Evolutionary conservation across 2,329 filamentous ascomycete genomes (phyloP).

Genomic region (Penicillium sp.): DNA sequence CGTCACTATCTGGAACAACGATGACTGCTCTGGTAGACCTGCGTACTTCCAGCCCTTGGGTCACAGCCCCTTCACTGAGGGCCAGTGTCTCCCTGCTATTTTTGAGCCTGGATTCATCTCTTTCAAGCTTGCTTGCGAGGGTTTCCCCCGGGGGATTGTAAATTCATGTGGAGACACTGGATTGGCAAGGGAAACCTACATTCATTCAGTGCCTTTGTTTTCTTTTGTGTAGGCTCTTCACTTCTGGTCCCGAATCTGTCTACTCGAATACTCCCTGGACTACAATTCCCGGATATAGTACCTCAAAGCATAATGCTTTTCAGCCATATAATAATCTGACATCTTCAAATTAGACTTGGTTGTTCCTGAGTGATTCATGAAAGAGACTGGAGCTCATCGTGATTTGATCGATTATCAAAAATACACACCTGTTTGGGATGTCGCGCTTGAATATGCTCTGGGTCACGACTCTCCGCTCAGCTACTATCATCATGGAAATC

Average conservation of each 20-base stretch:
- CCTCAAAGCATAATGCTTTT: background rate
- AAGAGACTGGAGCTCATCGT: too few relatives aligned
- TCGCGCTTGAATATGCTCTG: too few relatives aligned
- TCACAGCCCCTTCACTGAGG: constrained; percentile 13
- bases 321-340: background rate
- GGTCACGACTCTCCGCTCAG: too few relatives aligned
- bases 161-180: background rate
- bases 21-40: constrained; percentile 19
- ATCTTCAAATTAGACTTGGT: constrained; percentile 1
- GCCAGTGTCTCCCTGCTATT: constrained; percentile 20
- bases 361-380: background rate
- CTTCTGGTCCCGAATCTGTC: background rate
- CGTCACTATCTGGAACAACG: constrained; percentile 24
- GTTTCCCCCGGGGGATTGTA: background rate
- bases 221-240: background rate
- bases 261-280: background rate
- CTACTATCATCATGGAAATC: too few relatives aligned
- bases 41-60: constrained; percentile 19
- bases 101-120: constrained; percentile 21
- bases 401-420: too few relatives aligned
- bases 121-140: constrained; percentile 19
- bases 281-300: background rate
- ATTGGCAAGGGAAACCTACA: background rate
- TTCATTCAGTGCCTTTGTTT: background rate
- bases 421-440: too few relatives aligned